Evolutionary conservation across 2,329 filamentous ascomycete genomes (phyloP).

Genomic region (Paraphoma sp.): DNA sequence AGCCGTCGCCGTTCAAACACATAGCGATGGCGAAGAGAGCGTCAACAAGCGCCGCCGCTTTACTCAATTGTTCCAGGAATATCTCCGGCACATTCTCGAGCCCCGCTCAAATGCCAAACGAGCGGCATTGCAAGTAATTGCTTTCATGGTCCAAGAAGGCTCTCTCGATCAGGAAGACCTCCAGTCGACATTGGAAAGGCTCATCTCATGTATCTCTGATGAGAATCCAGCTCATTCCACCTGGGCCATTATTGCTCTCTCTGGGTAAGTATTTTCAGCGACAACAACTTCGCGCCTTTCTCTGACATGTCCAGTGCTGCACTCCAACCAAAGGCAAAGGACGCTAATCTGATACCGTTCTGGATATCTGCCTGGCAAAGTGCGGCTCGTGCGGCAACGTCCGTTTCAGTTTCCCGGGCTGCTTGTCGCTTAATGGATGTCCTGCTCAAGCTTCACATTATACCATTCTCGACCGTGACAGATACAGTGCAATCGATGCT

Average conservation of each 20-base stretch:
- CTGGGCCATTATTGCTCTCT: conserved; percentile 85
- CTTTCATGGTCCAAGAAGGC: conserved; percentile 54
- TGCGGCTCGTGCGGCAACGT: conserved; percentile 72
- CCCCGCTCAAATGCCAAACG: conserved; percentile 48
- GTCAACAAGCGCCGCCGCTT: conserved; percentile 48
- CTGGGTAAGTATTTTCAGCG: conserved; percentile 65
- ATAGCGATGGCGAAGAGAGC: conserved; percentile 27
- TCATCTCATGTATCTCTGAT: conserved; percentile 68
- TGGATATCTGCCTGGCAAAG: conserved; percentile 83
- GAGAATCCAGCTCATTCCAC: conserved; percentile 69
- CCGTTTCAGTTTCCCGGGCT: conserved; percentile 74
- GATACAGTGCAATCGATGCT: conserved; percentile 76
- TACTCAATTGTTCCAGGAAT: conserved; percentile 47
- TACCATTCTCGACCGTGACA: conserved; percentile 71
- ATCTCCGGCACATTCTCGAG: conserved; percentile 47
- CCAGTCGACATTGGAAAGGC: conserved; percentile 61
- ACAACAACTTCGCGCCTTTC: too few relatives aligned
- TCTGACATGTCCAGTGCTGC: conserved; percentile 31
- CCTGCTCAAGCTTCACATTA: conserved; percentile 69
- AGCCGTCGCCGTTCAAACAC: conserved; percentile 17
- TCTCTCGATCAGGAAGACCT: conserved; percentile 58
- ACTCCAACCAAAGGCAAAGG: conserved; percentile 33
- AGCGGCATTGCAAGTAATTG: conserved; percentile 62
- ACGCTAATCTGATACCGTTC: conserved; percentile 47
- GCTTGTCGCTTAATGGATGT: conserved; percentile 76